Conservation (phyloP, 495 filamentous ascomycete genomes). For the Sabuloglossum arenarium region DNA sequence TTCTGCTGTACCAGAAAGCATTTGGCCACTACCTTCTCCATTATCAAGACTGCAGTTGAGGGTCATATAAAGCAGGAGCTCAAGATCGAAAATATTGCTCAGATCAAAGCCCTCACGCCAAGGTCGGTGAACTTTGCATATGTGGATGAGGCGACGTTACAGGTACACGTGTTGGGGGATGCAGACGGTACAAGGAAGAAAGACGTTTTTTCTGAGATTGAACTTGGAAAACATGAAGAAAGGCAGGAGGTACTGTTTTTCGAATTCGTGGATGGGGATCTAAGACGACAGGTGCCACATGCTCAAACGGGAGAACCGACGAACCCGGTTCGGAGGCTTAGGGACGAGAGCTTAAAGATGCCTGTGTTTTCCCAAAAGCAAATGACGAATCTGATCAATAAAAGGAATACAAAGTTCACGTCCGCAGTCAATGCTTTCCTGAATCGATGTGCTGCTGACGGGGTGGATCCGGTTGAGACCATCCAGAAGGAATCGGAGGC, state of each 20-base stretch:
- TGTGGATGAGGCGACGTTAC: constrained; percentile 60
- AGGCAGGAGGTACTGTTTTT: constrained; percentile 54
- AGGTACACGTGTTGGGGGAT: constrained; percentile 55
- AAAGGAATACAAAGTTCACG: constrained; percentile 68
- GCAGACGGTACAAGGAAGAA: constrained; percentile 29
- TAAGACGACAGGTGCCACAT: constrained; percentile 58
- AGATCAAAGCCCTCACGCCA: constrained; percentile 58
- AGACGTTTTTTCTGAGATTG: constrained; percentile 16
- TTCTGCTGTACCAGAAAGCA: constrained; percentile 89
- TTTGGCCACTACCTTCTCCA: constrained; percentile 76
- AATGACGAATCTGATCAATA: constrained; percentile 78
- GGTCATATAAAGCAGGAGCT: constrained; percentile 53
- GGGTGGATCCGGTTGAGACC: constrained; percentile 42
- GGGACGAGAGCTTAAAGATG: constrained; percentile 74
- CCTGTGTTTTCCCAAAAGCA: constrained; percentile 85
- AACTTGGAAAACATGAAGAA: constrained; percentile 17
- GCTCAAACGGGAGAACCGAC: constrained; percentile 49
- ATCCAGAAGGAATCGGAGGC: constrained; percentile 29
- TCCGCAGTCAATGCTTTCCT: constrained; percentile 62
- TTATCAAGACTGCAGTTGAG: constrained; percentile 67
- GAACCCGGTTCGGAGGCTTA: constrained; percentile 38
- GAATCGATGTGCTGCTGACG: constrained; percentile 43
- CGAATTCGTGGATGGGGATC: constrained; percentile 79
- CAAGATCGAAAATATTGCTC: constrained; percentile 54
- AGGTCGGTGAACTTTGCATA: constrained; percentile 64